Percentiles rank a stretch among this genome's conserved stretches.
Conservation (phyloP, 2,329 filamentous ascomycete species). For the Grosmannia serpens region DNA sequence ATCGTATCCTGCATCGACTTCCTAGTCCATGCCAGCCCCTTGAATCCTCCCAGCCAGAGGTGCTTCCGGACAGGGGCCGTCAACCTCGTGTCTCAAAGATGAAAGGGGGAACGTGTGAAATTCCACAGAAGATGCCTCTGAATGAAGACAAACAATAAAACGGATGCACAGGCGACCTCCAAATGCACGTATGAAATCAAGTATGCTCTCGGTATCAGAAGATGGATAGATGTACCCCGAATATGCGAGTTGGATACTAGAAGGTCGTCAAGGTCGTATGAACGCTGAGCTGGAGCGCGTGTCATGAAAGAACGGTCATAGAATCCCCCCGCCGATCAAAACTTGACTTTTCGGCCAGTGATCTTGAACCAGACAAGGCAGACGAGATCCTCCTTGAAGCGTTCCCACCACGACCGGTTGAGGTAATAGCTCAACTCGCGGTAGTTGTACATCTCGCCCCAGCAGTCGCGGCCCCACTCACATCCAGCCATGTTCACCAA, state of each 20-base stretch:
- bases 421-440: conserved; percentile 82
- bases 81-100: neutral
- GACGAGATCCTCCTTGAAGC: conserved; percentile 55
- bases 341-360: conserved; percentile 48
- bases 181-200: neutral
- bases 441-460: conserved; percentile 95
- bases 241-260: neutral
- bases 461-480: conserved; percentile 93
- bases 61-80: neutral
- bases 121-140: neutral
- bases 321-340: conserved; percentile 24
- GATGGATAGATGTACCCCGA: neutral
- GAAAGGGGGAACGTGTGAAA: neutral
- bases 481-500: conserved; percentile 98
- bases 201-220: neutral
- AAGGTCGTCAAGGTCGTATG: conserved; percentile 8
- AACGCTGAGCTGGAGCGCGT: neutral
- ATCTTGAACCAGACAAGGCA: conserved; percentile 52
- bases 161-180: neutral
- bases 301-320: neutral
- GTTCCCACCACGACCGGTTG: conserved; percentile 74
- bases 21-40: neutral
- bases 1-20: neutral
- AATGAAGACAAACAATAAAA: neutral
- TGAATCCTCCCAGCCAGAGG: neutral